Evolutionary conservation across 1,284 basidiomycete species (phyloP), one percentile per base, ranked within the genome.

Genomic region (Cryptococcus wingfieldii): DNA sequence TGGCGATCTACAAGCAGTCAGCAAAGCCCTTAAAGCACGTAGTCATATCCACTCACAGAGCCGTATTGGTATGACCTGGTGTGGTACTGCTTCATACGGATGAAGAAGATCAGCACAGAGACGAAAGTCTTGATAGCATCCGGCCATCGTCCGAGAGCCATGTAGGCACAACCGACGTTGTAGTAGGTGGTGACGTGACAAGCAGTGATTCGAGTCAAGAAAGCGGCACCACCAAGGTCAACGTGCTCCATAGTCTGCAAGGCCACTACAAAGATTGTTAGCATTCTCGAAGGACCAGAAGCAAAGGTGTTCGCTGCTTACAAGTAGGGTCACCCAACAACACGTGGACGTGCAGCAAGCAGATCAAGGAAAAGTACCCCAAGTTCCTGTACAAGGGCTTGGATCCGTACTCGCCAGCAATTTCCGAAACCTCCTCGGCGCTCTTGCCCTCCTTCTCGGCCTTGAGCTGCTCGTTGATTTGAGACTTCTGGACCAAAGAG

Each of bases 361-460:
- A 95, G 68, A 98, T 89, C 68, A 98, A 84, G 67, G 90, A 93
- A 80, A 98, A 98, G 80, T 97, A 96, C 25, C 95, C 95, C n/a
- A 98, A 84, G 81, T 91, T 89, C 61, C 92, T 86, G 79, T 98
- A 98, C 2, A 98, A 82, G 6, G 91, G 90, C 51, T 86, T 85
- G 56, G 84, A 82, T 44, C 95, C 94, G 74, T 93, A 98, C 74
- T 96, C 92, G 50, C 94, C 94, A 0, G 88, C 88, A 50, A 91
- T 84, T 71, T 90, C 87, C 87, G 83, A 84, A 66, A 89, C 86
- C 72, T 94, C 89, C 62, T 92, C 90, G 1, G 84, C 78, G 31
- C 84, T 82, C 75, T 89, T 87, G 23, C 91, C 90, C 64, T 86
- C 82, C 67, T 87, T 84, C 60, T 86, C 83, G 6, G 94, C 94